Evolutionary conservation across 2,329 filamentous ascomycete genomes (phyloP), one percentile per base, ranked within the genome.

Genomic region (Coleophoma crateriformis): DNA sequence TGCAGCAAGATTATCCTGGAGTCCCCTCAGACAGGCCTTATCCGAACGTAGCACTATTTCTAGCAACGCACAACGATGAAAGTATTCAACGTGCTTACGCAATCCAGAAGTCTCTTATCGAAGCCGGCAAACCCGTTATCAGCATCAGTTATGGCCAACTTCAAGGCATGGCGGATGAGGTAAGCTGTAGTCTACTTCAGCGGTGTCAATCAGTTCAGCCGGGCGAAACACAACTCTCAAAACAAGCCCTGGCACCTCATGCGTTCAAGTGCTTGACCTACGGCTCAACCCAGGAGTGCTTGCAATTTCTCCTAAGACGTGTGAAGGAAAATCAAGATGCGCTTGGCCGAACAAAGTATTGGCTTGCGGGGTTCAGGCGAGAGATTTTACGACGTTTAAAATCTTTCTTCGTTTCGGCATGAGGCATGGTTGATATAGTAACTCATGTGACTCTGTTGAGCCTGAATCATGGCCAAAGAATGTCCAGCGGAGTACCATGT

Each of bases 151-250:
- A 87, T 65, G 86, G 87, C 7, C 90, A 95, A 70, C 78, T 96
- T 1, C 87, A 91, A 71, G 90, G 90, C 46, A 96, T 96, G 91
- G 91, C 91, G 1, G 91, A 96, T 59, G 90, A 96, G 64, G 82
- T 96, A 49, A 90, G 85, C 66, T 83, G 79, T 63, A 75, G 50
- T 10, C 32, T 58, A 2, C 33, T 58, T 13, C 54, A 81, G 63
- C 68, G 83, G 3, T 39, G 50, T 13, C 43, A 49, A 40, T n/a
- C 27, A 15, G 49, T 11, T 42, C 38, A 13, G 17, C 7, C 55
- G 34, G 33, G 46, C 43, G n/a, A 49, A 19, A 32, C 33, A 7
- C 7, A 32, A 11, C 15, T 27, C 12, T 43, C 34, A 4, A 46
- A 47, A 10, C 15, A 43, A 12, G 48, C 12, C 10, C 32, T 54